Evolutionary conservation across 176 grass and related monocot species (phyloP).

Genomic region (Panicum miliaceum): DNA sequence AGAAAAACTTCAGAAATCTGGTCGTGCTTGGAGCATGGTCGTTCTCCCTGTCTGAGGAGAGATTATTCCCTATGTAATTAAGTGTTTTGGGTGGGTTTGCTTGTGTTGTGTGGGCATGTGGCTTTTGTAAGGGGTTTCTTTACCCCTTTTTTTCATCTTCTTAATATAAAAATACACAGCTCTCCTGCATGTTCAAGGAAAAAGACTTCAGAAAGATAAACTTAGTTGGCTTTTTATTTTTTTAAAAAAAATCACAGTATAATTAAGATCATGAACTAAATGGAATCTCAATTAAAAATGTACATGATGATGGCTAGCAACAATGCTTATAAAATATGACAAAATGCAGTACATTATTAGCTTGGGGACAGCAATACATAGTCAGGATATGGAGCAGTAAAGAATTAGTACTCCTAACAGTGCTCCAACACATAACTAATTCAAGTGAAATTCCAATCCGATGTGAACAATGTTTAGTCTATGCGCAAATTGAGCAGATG

Average conservation of each 20-base stretch:
- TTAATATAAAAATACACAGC: too few species aligned
- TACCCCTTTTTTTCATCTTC: too few species aligned
- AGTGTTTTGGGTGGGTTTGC: too few species aligned
- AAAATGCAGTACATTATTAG: conserved; percentile 1
- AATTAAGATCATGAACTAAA: neutral
- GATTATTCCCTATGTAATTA: too few species aligned
- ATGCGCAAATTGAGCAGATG: neutral
- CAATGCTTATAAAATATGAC: neutral
- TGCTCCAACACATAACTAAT: neutral
- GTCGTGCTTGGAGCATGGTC: too few species aligned
- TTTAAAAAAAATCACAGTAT: neutral
- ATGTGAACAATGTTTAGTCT: neutral
- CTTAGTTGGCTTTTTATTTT: neutral
- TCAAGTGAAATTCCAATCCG: neutral
- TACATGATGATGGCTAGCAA: neutral
- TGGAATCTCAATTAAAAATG: conserved; percentile 2
- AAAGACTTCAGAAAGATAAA: neutral
- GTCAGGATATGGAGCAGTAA: neutral
- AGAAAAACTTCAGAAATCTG: neutral
- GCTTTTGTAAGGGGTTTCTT: too few species aligned
- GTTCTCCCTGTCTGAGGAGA: too few species aligned
- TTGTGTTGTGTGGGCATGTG: too few species aligned
- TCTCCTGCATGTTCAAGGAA: too few species aligned
- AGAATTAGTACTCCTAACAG: neutral
- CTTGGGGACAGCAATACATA: neutral